These are phyloP conservation scores for Saposhnikovia divaricata DNA, from an alignment of 129 eudicot species.

Conservation along the genomic window DNA sequence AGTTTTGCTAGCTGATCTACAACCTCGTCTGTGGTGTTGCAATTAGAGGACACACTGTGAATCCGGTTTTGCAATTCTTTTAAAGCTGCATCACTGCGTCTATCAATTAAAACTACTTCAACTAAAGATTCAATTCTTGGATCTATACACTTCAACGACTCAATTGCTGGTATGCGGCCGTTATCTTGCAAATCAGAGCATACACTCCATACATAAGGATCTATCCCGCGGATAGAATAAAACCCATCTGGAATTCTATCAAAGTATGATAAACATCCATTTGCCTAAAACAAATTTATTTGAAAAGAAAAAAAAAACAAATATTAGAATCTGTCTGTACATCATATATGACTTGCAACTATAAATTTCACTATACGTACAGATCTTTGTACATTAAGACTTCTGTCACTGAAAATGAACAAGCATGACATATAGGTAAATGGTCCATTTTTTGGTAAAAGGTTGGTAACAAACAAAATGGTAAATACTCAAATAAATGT, in stretches of 20 bases:
- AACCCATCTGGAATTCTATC: constrained; percentile 86
- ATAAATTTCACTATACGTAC: neutral
- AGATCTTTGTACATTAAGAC: neutral
- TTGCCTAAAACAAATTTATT: constrained; percentile 49
- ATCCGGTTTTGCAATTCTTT: constrained; percentile 57
- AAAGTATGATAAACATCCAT: constrained; percentile 80
- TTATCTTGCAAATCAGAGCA: constrained; percentile 69
- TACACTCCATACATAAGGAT: constrained; percentile 86
- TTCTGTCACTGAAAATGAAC: neutral
- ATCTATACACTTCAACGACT: constrained; percentile 63
- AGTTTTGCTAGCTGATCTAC: constrained; percentile 86
- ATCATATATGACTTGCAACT: neutral
- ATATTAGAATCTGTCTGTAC: constrained; percentile 3
- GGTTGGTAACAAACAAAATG: neutral
- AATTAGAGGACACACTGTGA: constrained; percentile 36
- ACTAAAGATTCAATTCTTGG: constrained; percentile 43
- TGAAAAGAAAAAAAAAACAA: neutral
- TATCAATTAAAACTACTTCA: constrained; percentile 63
- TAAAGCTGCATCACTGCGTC: constrained; percentile 57
- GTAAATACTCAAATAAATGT: neutral
- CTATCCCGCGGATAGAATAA: constrained; percentile 79
- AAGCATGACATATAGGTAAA: neutral
- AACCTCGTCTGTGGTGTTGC: constrained; percentile 58
- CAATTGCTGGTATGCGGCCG: constrained; percentile 85
- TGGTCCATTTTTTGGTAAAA: neutral